phyloP scores from a whole-genome alignment of 306 rosid species.

The Vigna reflexopilosa region DNA sequence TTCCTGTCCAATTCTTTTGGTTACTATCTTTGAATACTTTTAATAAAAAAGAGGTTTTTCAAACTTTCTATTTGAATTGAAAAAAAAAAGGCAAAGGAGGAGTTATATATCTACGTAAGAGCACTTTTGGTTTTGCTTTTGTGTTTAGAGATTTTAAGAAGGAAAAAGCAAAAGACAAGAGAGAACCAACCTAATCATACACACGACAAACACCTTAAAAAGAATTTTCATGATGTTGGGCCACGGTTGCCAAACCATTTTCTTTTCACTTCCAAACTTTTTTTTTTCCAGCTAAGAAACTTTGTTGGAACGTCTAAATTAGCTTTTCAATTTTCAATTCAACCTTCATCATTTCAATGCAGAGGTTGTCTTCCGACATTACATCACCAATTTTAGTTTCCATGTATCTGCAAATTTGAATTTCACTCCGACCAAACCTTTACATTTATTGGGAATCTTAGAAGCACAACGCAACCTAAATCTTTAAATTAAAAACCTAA shows the following conservation, averaged over 20 bases:
- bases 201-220: slow-evolving; percentile 41
- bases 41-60: neutral
- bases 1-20: too few relatives aligned
- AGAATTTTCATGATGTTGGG: slow-evolving; percentile 32
- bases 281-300: slow-evolving; percentile 51
- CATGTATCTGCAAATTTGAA: slow-evolving; percentile 22
- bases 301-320: slow-evolving; percentile 42
- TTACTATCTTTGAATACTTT: neutral
- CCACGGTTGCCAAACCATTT: slow-evolving; percentile 36
- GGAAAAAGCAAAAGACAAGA: slow-evolving; percentile 25
- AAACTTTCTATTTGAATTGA: neutral
- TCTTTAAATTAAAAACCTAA: neutral
- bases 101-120: neutral
- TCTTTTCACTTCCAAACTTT: slow-evolving; percentile 18
- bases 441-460: slow-evolving; percentile 37
- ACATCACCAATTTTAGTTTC: slow-evolving; percentile 22
- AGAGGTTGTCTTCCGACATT: slow-evolving; percentile 1
- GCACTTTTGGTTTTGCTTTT: neutral
- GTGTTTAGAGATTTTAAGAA: slow-evolving; percentile 2
- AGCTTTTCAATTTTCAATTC: slow-evolving; percentile 26
- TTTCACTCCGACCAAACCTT: neutral
- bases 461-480: neutral
- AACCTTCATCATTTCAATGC: slow-evolving; percentile 45
- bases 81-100: neutral
- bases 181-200: slow-evolving; percentile 47